These are phyloP conservation scores for Pholiota microspora DNA, from an alignment of 768 basidiomycete genomes.

Conservation along the genomic window DNA sequence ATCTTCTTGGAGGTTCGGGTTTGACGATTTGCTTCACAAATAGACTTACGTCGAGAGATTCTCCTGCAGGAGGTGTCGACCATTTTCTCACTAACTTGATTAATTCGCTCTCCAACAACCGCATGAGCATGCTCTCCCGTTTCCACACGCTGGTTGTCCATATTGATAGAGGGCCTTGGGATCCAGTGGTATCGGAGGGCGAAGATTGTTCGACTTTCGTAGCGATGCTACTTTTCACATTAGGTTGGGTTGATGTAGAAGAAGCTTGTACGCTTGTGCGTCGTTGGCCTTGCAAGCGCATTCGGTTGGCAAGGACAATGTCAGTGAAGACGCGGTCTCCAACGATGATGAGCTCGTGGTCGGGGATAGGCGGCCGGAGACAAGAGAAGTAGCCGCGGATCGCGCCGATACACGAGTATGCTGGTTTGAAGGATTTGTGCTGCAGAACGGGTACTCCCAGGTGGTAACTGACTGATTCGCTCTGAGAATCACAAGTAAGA, in stretches of 20 bases:
- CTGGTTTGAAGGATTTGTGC: constrained; percentile 78
- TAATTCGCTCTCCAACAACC: constrained; percentile 55
- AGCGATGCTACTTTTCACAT: constrained; percentile 24
- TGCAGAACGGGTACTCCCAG: constrained; percentile 81
- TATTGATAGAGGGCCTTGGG: constrained; percentile 55
- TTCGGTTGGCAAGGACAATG: constrained; percentile 79
- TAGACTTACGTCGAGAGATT: constrained; percentile 18
- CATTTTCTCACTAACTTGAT: constrained; percentile 46
- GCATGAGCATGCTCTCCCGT: constrained; percentile 58
- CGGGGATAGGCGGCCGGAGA: constrained; percentile 49
- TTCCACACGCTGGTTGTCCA: constrained; percentile 75
- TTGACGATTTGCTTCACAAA: constrained; percentile 31
- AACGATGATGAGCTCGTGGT: constrained; percentile 73
- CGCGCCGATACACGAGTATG: constrained; percentile 68
- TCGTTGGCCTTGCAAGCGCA: constrained; percentile 32
- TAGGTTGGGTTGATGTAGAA: constrained; percentile 13
- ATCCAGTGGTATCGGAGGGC: not conserved
- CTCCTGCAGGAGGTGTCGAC: constrained; percentile 26
- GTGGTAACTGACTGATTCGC: constrained; percentile 79
- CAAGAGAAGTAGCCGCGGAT: constrained; percentile 76
- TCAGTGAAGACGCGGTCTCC: constrained; percentile 96
- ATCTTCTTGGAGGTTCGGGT: constrained; percentile 4
- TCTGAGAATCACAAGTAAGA: constrained; percentile 40
- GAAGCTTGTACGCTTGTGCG: not conserved
- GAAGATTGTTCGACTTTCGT: constrained; percentile 24